These are phyloP conservation scores for Cladophialophora psammophila DNA, from an alignment of 2,329 filamentous ascomycete species.

Conservation along the genomic window DNA sequence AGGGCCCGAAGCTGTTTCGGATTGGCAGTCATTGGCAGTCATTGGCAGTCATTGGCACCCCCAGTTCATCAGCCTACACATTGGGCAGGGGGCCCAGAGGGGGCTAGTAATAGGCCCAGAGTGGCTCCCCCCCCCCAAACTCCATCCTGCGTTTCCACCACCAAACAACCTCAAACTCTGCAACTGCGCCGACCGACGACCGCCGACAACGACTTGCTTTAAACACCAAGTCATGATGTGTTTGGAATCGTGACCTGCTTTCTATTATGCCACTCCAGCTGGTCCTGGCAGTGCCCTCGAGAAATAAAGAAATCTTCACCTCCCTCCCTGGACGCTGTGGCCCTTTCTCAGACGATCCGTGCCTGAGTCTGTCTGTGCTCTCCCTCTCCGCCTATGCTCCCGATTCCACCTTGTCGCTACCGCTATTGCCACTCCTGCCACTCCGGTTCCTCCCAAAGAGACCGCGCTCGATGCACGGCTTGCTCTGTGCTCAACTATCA, in stretches of 20 bases:
- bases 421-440: slow-evolving; percentile 1
- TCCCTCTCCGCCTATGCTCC: slow-evolving; percentile 13
- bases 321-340: not conserved
- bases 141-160: slow-evolving; percentile 2
- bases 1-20: not conserved
- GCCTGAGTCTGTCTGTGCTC: slow-evolving; percentile 7
- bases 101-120: too few relatives aligned
- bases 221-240: slow-evolving; percentile 4
- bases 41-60: not conserved
- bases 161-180: not conserved
- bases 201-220: not conserved
- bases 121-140: not conserved
- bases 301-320: not conserved
- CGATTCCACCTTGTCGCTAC: slow-evolving; percentile 26
- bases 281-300: slow-evolving; percentile 12
- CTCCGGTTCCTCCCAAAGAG: slow-evolving; percentile 4
- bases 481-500: slow-evolving; percentile 30
- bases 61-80: not conserved
- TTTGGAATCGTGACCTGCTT: not conserved
- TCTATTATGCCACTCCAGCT: slow-evolving; percentile 12
- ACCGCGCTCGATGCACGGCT: slow-evolving; percentile 23
- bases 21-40: not conserved
- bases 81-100: not conserved
- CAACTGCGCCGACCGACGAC: too few relatives aligned
- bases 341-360: slow-evolving; percentile 8